These are phyloP conservation scores for Metarhizium humberi DNA, from an alignment of 2,329 filamentous ascomycete genomes.

Conservation along the genomic window DNA sequence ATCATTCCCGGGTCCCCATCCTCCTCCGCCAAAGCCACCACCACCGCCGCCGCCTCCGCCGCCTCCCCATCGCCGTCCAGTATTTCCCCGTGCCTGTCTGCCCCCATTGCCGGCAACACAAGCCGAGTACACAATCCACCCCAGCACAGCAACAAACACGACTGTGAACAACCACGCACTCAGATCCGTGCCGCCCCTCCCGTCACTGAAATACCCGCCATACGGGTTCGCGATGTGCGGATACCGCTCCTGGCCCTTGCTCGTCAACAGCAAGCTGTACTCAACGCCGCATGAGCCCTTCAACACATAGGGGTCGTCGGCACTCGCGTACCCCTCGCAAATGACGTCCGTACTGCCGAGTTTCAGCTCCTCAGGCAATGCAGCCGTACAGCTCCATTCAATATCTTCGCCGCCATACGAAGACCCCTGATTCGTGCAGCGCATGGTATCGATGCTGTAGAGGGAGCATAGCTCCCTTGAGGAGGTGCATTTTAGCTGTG, in stretches of 20 bases:
- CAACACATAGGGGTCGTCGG: constrained; percentile 77
- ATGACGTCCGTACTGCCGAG: constrained; percentile 82
- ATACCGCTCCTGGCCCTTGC: constrained; percentile 62
- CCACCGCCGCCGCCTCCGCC: constrained; percentile 30
- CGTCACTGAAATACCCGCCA: constrained; percentile 23
- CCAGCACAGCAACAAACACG: constrained; percentile 49
- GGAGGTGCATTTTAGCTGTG: constrained; percentile 71
- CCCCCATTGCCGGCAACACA: constrained; percentile 19
- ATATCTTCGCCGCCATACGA: constrained; percentile 74
- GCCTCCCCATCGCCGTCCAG: constrained; percentile 15
- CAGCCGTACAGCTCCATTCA: constrained; percentile 77
- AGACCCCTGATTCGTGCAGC: constrained; percentile 77
- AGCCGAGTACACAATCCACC: constrained; percentile 53
- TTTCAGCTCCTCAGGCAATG: constrained; percentile 51
- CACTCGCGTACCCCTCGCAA: constrained; percentile 75
- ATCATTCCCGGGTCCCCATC: constrained; percentile 32
- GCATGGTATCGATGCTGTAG: constrained; percentile 72
- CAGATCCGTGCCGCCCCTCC: constrained; percentile 21
- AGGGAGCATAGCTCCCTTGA: constrained; percentile 54
- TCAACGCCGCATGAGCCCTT: constrained; percentile 90
- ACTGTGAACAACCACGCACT: constrained; percentile 45
- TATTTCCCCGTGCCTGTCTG: constrained; percentile 15
- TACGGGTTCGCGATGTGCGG: constrained; percentile 40
- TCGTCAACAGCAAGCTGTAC: constrained; percentile 72
- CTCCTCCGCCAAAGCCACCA: constrained; percentile 19